phyloP scores from a whole-genome alignment of 805 yeast genomes.

The Metschnikowia henanensis region DNA sequence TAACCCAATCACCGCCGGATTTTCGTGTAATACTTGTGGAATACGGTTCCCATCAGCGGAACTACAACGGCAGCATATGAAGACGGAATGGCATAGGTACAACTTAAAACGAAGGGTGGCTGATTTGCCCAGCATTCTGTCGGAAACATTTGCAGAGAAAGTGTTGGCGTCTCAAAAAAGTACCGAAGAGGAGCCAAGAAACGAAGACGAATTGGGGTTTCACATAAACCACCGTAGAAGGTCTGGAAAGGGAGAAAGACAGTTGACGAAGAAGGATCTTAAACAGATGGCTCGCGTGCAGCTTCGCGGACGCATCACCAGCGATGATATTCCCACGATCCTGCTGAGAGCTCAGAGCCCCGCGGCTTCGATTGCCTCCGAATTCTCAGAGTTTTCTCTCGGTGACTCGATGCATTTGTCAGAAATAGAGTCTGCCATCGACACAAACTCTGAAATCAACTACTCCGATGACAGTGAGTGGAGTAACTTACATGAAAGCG shows the following conservation, averaged over 20 bases:
- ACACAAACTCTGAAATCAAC: slow-evolving; percentile 52
- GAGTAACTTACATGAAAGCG: slow-evolving; percentile 15
- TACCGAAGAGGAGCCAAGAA: slow-evolving; percentile 18
- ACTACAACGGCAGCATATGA: slow-evolving; percentile 90
- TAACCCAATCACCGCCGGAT: slow-evolving; percentile 26
- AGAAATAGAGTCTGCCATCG: slow-evolving; percentile 33
- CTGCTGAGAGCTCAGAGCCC: slow-evolving; percentile 47
- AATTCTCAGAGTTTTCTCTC: slow-evolving; percentile 54
- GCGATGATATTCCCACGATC: slow-evolving; percentile 18
- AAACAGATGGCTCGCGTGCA: slow-evolving; percentile 23
- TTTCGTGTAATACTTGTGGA: slow-evolving; percentile 87
- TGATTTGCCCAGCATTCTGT: slow-evolving; percentile 43
- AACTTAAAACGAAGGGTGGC: slow-evolving; percentile 94
- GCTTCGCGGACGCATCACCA: slow-evolving; percentile 17
- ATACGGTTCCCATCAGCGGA: slow-evolving; percentile 81
- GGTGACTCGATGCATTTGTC: slow-evolving; percentile 36
- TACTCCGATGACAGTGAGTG: slow-evolving; percentile 26
- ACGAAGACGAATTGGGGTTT: slow-evolving; percentile 59
- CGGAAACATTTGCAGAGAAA: slow-evolving; percentile 62
- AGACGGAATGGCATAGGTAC: slow-evolving; percentile 97
- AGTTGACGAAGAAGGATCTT: slow-evolving; percentile 41
- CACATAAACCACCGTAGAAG: slow-evolving; percentile 31
- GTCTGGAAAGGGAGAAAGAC: slow-evolving; percentile 26
- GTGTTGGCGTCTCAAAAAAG: slow-evolving; percentile 34
- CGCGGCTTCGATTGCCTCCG: slow-evolving; percentile 54